Conservation (phyloP, 1,139 yeast genomes). For the Magnusiomyces magnusii region DNA sequence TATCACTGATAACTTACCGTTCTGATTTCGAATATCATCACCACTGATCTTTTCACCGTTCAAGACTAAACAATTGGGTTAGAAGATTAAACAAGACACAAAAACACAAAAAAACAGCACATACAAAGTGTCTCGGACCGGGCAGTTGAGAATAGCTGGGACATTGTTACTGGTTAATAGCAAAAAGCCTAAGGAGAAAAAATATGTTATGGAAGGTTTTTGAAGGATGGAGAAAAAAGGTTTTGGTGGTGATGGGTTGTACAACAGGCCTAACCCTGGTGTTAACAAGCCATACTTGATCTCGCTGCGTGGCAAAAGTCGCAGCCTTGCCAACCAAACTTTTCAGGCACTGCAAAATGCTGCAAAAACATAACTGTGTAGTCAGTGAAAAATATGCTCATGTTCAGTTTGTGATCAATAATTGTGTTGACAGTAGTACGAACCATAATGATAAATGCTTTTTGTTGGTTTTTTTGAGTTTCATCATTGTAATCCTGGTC, state of each 20-base stretch:
- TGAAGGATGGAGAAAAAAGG: not conserved
- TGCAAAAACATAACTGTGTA: too few species aligned
- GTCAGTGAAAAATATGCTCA: too few species aligned
- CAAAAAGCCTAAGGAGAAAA: not conserved
- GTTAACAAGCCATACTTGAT: not conserved
- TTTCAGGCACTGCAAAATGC: too few species aligned
- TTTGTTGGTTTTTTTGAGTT: too few species aligned
- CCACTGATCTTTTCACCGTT: slow-evolving; percentile 97
- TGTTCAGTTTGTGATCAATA: too few species aligned
- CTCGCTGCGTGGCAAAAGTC: not conserved
- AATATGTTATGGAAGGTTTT: not conserved
- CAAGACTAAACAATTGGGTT: slow-evolving; percentile 40
- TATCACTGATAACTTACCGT: slow-evolving; percentile 38
- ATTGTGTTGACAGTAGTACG: too few species aligned
- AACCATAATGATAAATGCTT: too few species aligned
- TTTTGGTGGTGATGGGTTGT: not conserved
- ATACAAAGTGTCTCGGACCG: slow-evolving; percentile 79
- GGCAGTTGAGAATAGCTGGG: slow-evolving; percentile 54
- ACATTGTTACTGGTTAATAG: slow-evolving; percentile 33
- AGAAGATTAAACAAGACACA: slow-evolving; percentile 8
- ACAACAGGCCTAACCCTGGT: not conserved
- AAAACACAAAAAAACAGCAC: slow-evolving; percentile 24
- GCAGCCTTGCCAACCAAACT: too few species aligned
- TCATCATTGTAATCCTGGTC: too few species aligned
- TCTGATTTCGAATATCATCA: slow-evolving; percentile 93